These are phyloP conservation scores for Fusarium sp. DNA, from an alignment of 2,329 filamentous ascomycete genomes.

Conservation along the genomic window DNA sequence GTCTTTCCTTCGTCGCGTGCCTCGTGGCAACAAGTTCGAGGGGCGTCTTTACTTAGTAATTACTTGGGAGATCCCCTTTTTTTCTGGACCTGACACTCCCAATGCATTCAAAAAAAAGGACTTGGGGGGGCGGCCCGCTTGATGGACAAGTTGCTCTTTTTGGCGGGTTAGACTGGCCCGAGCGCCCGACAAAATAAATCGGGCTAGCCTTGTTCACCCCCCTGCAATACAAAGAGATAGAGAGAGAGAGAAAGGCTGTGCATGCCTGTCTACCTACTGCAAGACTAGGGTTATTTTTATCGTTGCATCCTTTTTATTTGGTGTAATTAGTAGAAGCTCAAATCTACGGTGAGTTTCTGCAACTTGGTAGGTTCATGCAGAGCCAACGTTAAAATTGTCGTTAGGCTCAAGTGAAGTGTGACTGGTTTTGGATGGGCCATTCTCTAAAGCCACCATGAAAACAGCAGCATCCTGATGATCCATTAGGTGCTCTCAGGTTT, in stretches of 20 bases:
- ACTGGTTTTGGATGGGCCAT: neutral
- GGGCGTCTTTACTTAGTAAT: conserved; percentile 34
- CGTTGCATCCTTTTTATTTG: neutral
- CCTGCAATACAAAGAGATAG: neutral
- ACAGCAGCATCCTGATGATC: neutral
- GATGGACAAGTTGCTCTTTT: conserved; percentile 47
- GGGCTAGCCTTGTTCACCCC: conserved; percentile 14
- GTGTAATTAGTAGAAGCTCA: neutral
- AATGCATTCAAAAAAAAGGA: conserved; percentile 41
- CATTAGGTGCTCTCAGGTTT: neutral
- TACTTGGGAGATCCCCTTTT: conserved; percentile 47
- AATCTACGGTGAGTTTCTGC: neutral
- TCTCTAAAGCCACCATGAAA: neutral
- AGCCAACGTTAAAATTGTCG: neutral
- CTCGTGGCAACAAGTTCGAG: conserved; percentile 37
- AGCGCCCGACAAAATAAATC: conserved; percentile 47
- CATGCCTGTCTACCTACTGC: neutral
- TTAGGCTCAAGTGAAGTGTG: neutral
- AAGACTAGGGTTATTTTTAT: neutral
- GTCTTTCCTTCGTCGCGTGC: conserved; percentile 35
- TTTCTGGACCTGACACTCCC: conserved; percentile 38
- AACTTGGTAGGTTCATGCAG: neutral
- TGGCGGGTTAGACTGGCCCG: conserved; percentile 44
- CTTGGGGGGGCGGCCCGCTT: conserved; percentile 33
- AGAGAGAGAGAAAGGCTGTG: neutral